Conservation (phyloP, 2,329 filamentous ascomycete genomes). For the Dactylonectria macrodidyma region DNA sequence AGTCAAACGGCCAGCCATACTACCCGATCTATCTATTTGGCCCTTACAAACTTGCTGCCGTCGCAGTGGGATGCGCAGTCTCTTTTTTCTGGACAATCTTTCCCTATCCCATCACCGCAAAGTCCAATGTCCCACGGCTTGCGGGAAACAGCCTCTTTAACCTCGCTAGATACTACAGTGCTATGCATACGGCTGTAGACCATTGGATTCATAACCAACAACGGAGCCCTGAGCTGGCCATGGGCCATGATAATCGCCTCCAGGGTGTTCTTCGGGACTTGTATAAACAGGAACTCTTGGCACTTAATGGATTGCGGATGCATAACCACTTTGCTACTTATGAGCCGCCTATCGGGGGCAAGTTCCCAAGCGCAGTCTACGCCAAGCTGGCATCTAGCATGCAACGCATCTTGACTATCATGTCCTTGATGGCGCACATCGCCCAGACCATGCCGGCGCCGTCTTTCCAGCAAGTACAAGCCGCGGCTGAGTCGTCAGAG, state of each 20-base stretch:
- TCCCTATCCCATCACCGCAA: constrained; percentile 32
- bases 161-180: constrained; percentile 30
- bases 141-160: constrained; percentile 25
- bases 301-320: constrained; percentile 20
- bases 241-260: neutral
- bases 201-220: constrained; percentile 18
- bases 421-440: constrained; percentile 31
- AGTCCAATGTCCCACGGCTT: constrained; percentile 30
- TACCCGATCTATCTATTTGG: constrained; percentile 32
- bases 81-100: constrained; percentile 36
- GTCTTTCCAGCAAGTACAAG: neutral
- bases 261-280: constrained; percentile 7
- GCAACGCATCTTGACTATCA: constrained; percentile 27
- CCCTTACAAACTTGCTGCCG: constrained; percentile 30
- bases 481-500: neutral
- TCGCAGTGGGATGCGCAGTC: constrained; percentile 26
- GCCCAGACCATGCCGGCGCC: constrained; percentile 24
- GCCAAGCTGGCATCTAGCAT: constrained; percentile 21
- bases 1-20: constrained; percentile 29
- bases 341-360: constrained; percentile 29
- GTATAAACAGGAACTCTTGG: constrained; percentile 22
- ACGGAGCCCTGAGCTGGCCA: neutral
- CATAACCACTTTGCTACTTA: constrained; percentile 27
- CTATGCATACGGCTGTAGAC: constrained; percentile 24
- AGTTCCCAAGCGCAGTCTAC: constrained; percentile 27